Conservation (phyloP, 2,329 filamentous ascomycete genomes). For the Cladorrhinum sp. region DNA sequence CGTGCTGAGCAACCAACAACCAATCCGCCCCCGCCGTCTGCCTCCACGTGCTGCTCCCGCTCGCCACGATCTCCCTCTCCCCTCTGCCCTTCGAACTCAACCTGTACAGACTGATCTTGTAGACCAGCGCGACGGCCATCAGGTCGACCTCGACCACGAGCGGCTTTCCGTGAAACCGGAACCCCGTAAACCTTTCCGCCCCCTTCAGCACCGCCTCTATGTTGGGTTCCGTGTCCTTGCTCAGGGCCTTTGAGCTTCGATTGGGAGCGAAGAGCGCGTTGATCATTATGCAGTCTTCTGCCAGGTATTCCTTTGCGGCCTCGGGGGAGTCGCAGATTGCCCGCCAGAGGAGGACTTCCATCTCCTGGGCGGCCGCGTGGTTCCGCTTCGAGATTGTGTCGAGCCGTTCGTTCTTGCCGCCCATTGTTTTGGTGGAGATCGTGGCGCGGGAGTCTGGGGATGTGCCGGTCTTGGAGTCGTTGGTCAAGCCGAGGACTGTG, state of each 20-base stretch:
- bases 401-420: constrained; percentile 32
- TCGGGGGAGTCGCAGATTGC: constrained; percentile 38
- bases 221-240: constrained; percentile 29
- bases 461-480: constrained; percentile 21
- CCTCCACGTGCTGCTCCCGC: constrained; percentile 33
- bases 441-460: constrained; percentile 1
- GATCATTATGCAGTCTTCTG: constrained; percentile 38
- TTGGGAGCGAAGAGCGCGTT: constrained; percentile 34
- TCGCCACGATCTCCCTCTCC: constrained; percentile 30
- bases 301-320: constrained; percentile 36
- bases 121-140: constrained; percentile 37
- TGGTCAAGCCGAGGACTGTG: constrained; percentile 35
- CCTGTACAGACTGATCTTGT: constrained; percentile 32
- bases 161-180: constrained; percentile 33
- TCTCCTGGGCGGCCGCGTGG: constrained; percentile 36
- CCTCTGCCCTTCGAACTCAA: constrained; percentile 24
- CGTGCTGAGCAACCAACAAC: constrained; percentile 27
- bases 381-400: constrained; percentile 40
- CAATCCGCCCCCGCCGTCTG: constrained; percentile 39
- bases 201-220: constrained; percentile 32
- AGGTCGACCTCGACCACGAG: constrained; percentile 38
- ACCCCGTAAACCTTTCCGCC: constrained; percentile 31
- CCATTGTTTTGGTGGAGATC: constrained; percentile 26
- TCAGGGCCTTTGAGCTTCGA: constrained; percentile 28
- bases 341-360: constrained; percentile 39